phyloP scores from a whole-genome alignment of 768 basidiomycete genomes.

The Megacollybia marginata region DNA sequence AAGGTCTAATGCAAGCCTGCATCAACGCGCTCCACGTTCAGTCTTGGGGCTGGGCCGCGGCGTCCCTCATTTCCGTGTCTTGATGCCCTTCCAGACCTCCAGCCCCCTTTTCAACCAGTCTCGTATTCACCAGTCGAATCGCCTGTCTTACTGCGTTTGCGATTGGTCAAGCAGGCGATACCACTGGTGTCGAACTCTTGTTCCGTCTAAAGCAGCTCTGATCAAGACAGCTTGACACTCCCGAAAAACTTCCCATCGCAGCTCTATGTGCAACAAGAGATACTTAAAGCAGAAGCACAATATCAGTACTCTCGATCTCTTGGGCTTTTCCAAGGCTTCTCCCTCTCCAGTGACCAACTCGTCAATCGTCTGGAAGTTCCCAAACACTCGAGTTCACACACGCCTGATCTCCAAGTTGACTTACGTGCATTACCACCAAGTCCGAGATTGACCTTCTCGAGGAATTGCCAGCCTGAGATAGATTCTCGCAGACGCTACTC shows the following conservation, averaged over 20 bases:
- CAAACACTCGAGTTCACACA: slow-evolving; percentile 11
- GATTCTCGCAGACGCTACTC: slow-evolving; percentile 17
- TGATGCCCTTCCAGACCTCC: no score
- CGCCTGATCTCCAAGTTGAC: slow-evolving; percentile 14
- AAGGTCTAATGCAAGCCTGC: no score
- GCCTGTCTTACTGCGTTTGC: slow-evolving; percentile 19
- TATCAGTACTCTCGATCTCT: slow-evolving; percentile 17
- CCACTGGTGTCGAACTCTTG: slow-evolving; percentile 17
- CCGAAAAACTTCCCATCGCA: slow-evolving; percentile 13
- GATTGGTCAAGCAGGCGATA: slow-evolving; percentile 16
- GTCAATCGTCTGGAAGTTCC: slow-evolving; percentile 6
- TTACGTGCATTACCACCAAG: no score
- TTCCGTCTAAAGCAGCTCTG: slow-evolving; percentile 14
- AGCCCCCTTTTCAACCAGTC: no score
- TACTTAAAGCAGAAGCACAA: slow-evolving; percentile 1
- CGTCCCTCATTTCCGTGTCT: no score
- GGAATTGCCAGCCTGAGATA: slow-evolving; percentile 12
- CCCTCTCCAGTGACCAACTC: no score
- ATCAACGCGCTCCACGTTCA: no score
- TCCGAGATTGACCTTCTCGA: slow-evolving; percentile 20
- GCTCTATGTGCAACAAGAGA: slow-evolving; percentile 9
- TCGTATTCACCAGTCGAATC: no score
- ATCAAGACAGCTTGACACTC: slow-evolving; percentile 14
- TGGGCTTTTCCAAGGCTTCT: no score
- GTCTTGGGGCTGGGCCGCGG: no score